Evolutionary conservation across 163 green algal species (phyloP).

Genomic region (Trebouxia gelatinosa): DNA sequence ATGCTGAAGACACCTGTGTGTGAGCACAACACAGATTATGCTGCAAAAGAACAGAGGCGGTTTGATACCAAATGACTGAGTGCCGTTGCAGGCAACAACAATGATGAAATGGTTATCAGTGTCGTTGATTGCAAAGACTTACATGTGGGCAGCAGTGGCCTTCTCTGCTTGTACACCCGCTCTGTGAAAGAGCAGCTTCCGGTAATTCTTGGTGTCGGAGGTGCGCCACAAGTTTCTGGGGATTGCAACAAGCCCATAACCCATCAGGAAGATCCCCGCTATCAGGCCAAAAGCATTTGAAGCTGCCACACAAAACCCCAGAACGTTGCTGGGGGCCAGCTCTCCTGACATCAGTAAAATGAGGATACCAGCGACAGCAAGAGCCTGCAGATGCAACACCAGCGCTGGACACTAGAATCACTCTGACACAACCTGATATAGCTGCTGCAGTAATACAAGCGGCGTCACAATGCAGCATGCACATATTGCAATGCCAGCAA

Average conservation of each 20-base stretch:
- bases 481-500: too few relatives aligned
- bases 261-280: slow-evolving; percentile 75
- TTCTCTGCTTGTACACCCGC: slow-evolving; percentile 51
- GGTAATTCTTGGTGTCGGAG: slow-evolving; percentile 45
- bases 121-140: background rate
- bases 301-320: slow-evolving; percentile 66
- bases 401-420: too few relatives aligned
- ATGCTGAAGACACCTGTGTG: too few relatives aligned
- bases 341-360: slow-evolving; percentile 55
- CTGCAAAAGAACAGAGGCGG: background rate
- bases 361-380: slow-evolving; percentile 59
- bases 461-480: too few relatives aligned
- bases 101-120: background rate
- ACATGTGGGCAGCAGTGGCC: slow-evolving; percentile 37
- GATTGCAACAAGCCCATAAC: slow-evolving; percentile 82
- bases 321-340: slow-evolving; percentile 49
- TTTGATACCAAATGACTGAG: too few relatives aligned
- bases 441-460: too few relatives aligned
- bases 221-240: slow-evolving; percentile 67
- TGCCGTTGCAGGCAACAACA: too few relatives aligned
- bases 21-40: background rate
- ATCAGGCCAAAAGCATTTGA: slow-evolving; percentile 81
- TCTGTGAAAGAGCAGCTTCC: slow-evolving; percentile 48
- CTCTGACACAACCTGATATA: too few relatives aligned
- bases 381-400: slow-evolving; percentile 42